Evolutionary conservation across 345 rosid species (phyloP).

Genomic region (Arabidopsis arenosa): DNA sequence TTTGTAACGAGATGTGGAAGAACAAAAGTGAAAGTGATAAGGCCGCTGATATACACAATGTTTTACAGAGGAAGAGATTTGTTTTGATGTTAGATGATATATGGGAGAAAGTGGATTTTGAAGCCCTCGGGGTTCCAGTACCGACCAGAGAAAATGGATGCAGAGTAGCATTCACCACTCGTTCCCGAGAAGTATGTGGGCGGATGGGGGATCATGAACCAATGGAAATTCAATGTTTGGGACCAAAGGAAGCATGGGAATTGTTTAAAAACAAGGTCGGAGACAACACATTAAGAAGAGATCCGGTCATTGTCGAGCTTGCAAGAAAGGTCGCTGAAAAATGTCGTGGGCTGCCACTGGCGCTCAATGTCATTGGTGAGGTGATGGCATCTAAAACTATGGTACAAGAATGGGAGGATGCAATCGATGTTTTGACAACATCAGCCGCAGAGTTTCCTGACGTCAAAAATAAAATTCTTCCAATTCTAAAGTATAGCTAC

Average conservation of each 20-base stretch:
- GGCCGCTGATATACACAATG: not conserved
- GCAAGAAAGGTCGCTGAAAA: constrained; percentile 11
- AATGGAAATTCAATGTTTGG: not conserved
- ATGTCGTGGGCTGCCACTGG: not conserved
- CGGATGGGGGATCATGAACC: not conserved
- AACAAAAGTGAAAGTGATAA: not conserved
- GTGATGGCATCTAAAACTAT: constrained; percentile 40
- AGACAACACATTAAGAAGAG: not conserved
- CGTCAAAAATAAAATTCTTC: constrained; percentile 1
- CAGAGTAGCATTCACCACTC: constrained; percentile 7
- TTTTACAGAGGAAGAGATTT: not conserved
- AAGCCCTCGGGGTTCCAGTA: not conserved
- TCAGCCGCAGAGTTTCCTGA: not conserved
- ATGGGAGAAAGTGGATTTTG: constrained; percentile 30
- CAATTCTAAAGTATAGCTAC: not conserved
- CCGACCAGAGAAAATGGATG: not conserved
- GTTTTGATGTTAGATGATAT: constrained; percentile 13
- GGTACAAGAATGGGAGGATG: constrained; percentile 42
- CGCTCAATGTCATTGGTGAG: constrained; percentile 9
- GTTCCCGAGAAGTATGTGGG: not conserved
- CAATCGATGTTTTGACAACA: not conserved
- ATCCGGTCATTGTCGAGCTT: not conserved
- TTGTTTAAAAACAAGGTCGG: not conserved
- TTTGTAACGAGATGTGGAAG: not conserved
- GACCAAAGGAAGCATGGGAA: not conserved